Base-by-base conservation (phyloP, 164 flowering plant species). In the Platanus orientalis region DNA sequence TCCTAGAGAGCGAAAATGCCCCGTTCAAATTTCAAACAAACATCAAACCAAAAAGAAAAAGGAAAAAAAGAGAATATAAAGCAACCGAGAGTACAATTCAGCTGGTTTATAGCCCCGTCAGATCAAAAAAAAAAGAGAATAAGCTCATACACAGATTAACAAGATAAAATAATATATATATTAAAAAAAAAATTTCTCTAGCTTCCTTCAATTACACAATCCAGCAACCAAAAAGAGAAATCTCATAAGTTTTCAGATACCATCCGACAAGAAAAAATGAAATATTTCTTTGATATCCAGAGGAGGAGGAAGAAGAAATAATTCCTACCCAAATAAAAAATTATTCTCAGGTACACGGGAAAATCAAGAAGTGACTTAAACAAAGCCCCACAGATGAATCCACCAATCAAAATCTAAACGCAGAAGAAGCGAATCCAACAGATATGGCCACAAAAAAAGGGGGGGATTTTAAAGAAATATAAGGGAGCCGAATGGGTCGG, bases 321-420 rank as follows among this genome's bases (percentile, higher is more conserved):
- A 32, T 51, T 51, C 65, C 44, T 51, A 51, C 57, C 57, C 39
- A 25, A 23, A 30, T 45, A 26, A 49, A 47, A 49, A 20, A 26
- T 7, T 49, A 7, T 49, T 20, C 7, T 9, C 26, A 7, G n/a
- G 12, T 17, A 17, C 11, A 6, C 7, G 23, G 13, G 55, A 30
- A 21, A 20, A 48, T 61, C 42, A 4, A 48, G 27, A 32, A 29
- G 26, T 45, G 24, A 49, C 26, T 51, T 17, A 50, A 28, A n/a
- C 25, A 32, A 16, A 61, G 17, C 21, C 30, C 29, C 28, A 50
- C 10, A 51, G 54, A 51, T 1, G 30, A 62, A 51, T 10, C 34
- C 44, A 50, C 30, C 21, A 52, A 34, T 16, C 47, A 51, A 62
- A 61, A 32, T 14, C n/a, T 21, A 11, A 54, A 19, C 14, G 3